Base-by-base conservation (phyloP, 75 land plant genomes). In the Pinus tabuliformis region DNA sequence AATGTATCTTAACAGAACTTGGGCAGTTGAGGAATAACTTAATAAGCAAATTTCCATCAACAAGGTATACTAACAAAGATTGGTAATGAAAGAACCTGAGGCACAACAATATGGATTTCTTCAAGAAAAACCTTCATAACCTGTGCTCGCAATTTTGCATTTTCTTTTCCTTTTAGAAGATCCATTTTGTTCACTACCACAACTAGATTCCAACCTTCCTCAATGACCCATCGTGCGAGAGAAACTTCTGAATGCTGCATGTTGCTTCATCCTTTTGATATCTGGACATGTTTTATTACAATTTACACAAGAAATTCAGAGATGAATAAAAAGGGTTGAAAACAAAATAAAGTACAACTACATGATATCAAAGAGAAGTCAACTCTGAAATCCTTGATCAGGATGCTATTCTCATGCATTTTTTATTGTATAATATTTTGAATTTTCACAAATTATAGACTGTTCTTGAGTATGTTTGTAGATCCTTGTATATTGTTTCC, bases 181-280 rank as follows among this genome's bases (percentile, higher is more conserved):
- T 97, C 99, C 95, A 97, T 97, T 83, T 97, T 97, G 79, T 97
- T 97, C 64, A 97, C 99, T 59, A 97, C 87, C 12, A 97, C 88
- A 45, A 97, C 89, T 42, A 97, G 82, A 66, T 89, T 93, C 49
- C 99, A 92, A 22, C 99, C 99, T 85, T 97, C 99, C 77, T 97
- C 95, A 16, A 91, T 84, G 21, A 96, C 91, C 85, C 82, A 88
- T 70, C 93, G 85, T 39, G 98, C 98, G 72, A 97, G 89, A 49
- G 92, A 86, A 14, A 97, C 92, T 83, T 97, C 99, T 56, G 93
- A 88, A 84, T 97, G 98, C 11, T 86, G 90, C 97, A 97, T 90
- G 62, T 89, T 95, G 17, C 85, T 80, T 78, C 74, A 85, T 58
- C 87, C 74, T 56, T 86, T 81, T 57, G 98, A 95, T 84, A 94